Conservation (phyloP, 1,284 basidiomycete genomes). For the Meripilus lineatus region DNA sequence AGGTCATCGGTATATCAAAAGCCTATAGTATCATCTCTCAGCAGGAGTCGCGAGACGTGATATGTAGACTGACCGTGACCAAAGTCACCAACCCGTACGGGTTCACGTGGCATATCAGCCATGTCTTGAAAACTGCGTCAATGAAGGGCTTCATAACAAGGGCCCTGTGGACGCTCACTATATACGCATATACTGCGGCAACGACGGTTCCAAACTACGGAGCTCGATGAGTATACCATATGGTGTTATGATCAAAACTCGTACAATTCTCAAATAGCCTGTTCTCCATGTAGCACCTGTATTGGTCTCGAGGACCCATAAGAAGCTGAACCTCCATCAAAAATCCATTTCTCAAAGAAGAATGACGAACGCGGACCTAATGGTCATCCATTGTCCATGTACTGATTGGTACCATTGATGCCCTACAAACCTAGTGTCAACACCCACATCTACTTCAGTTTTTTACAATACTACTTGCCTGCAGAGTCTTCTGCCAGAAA, state of each 20-base stretch:
- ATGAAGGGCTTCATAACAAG: background rate
- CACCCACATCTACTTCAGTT: background rate
- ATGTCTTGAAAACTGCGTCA: conserved; percentile 27
- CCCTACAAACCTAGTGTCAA: conserved; percentile 19
- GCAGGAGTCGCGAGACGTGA: background rate
- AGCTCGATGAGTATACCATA: background rate
- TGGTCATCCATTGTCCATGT: conserved; percentile 47
- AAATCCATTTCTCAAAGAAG: too few relatives aligned
- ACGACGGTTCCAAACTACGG: conserved; percentile 38
- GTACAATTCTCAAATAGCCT: conserved; percentile 42
- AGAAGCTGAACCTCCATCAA: conserved; percentile 25
- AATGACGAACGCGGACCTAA: conserved; percentile 23
- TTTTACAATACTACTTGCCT: conserved; percentile 24
- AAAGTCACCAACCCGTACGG: conserved; percentile 40
- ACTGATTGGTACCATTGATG: conserved; percentile 33
- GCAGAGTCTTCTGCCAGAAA: conserved; percentile 34
- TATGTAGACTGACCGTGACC: conserved; percentile 32
- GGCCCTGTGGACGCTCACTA: conserved; percentile 28
- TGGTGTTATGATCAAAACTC: conserved; percentile 8
- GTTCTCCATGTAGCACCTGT: conserved; percentile 47
- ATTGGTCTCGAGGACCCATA: conserved; percentile 49
- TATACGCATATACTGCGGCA: conserved; percentile 42
- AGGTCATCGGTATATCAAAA: conserved; percentile 43
- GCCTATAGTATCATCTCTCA: conserved; percentile 21
- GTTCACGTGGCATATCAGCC: conserved; percentile 36